Evolutionary conservation across 257 asterid species (phyloP), one percentile per base, ranked within the genome.

Genomic region (Osmanthus fragrans): DNA sequence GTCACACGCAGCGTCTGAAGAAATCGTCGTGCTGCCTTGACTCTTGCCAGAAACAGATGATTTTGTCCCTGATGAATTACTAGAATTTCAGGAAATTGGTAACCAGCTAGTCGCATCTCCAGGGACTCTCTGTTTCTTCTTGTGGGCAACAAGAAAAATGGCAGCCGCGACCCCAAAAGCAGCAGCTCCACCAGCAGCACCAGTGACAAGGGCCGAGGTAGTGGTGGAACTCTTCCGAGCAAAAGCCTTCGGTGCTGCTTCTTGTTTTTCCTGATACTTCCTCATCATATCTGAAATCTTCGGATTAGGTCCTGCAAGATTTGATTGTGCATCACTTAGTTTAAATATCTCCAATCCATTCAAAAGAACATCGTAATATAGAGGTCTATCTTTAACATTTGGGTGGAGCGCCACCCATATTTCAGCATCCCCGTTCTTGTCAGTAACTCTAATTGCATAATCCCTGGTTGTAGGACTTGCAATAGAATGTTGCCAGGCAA

Each of bases 301-400:
- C 4, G 99, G 99, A 58, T 95, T 95, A 0, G 94, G 93, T 2
- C 98, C 99, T 1, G 97, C 97, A 2, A 95, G 87, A 51, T 84
- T 95, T 3, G 76, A 30, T 54, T 78, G 85, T 0, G 83, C 79
- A 3, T 90, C 91, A 9, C 89, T 89, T 23, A 95, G 80, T 82
- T 95, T 95, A 86, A 95, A 93, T 29, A 95, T 82, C 76, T 95
- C 99, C 12, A 95, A 71, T 11, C 99, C 99, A 58, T 93, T 95
- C 73, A 95, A 90, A 51, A 93, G 84, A 1, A 88, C 89, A 34
- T 95, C 97, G 2, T 27, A 6, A 11, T 71, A 91, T 71, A 86
- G 81, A 2, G 97, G 67, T 2, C 60, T 72, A 0, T 78, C 76
- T 2, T 63, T 19, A 11, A 34, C 76, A 1, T 79, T 4, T 0